Evolutionary conservation across 2,329 filamentous ascomycete species (phyloP).

Genomic region (Pseudonectria buxi): DNA sequence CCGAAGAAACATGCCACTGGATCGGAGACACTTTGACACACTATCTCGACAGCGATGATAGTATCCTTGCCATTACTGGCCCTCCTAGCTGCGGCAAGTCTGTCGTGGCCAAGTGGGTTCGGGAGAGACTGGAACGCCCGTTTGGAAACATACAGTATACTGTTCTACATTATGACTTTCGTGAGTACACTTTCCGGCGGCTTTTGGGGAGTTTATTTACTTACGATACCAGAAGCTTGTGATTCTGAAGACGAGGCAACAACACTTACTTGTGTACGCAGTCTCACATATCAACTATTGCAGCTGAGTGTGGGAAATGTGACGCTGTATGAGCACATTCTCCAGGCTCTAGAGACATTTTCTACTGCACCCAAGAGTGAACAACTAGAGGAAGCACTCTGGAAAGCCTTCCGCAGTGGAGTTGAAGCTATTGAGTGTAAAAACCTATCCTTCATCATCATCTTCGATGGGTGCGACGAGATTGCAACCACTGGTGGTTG

Average conservation of each 20-base stretch:
- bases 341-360: constrained; percentile 19
- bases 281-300: constrained; percentile 31
- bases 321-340: constrained; percentile 26
- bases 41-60: constrained; percentile 28
- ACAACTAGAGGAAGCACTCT: constrained; percentile 26
- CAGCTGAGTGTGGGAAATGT: constrained; percentile 33
- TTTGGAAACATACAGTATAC: constrained; percentile 28
- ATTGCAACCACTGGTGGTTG: constrained; percentile 19
- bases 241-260: constrained; percentile 27
- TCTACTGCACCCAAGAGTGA: constrained; percentile 13
- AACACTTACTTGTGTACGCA: constrained; percentile 28
- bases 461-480: constrained; percentile 33
- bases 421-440: constrained; percentile 24
- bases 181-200: constrained; percentile 15
- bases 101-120: constrained; percentile 33
- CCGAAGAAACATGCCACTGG: constrained; percentile 36
- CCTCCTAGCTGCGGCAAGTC: constrained; percentile 30
- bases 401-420: constrained; percentile 27
- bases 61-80: constrained; percentile 29
- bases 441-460: constrained; percentile 24
- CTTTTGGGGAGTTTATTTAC: neutral
- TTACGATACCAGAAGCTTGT: constrained; percentile 10
- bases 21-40: constrained; percentile 27
- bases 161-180: constrained; percentile 31
- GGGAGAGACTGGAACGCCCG: constrained; percentile 32